These are phyloP conservation scores for Scenedesmus sp. DNA, from an alignment of 163 green algal species.

Conservation along the genomic window DNA sequence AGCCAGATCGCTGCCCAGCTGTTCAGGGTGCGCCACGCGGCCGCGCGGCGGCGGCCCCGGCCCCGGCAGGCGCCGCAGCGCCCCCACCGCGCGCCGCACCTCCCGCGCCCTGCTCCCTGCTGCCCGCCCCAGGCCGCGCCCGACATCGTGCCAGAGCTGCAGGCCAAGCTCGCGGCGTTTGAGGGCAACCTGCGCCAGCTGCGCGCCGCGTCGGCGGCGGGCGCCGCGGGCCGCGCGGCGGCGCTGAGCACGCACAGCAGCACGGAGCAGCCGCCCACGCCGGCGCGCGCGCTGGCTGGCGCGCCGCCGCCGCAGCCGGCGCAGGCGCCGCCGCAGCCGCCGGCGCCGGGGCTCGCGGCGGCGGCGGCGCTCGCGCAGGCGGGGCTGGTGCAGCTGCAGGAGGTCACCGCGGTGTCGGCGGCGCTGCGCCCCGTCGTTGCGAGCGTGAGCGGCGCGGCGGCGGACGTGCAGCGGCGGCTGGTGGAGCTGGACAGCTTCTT, in stretches of 20 bases:
- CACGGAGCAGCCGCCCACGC: conserved; percentile 3
- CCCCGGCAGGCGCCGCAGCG: too few species aligned
- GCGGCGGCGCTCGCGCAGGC: neutral
- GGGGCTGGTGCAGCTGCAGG: conserved; percentile 30
- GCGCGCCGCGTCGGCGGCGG: too few species aligned
- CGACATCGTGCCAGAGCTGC: neutral
- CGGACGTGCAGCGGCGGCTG: neutral
- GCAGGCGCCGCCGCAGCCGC: too few species aligned
- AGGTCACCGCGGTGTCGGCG: neutral
- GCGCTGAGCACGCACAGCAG: conserved; percentile 8
- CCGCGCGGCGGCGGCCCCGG: too few species aligned
- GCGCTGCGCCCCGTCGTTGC: neutral
- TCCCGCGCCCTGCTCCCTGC: too few species aligned
- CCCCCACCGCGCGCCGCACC: too few species aligned
- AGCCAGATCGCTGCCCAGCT: too few species aligned
- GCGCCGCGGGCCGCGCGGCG: neutral
- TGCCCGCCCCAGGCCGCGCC: too few species aligned
- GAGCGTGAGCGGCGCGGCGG: neutral
- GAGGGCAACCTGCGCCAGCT: neutral
- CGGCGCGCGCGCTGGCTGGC: neutral
- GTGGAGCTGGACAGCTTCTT: neutral
- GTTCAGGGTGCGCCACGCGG: too few species aligned
- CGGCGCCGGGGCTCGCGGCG: too few species aligned
- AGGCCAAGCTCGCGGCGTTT: conserved; percentile 1
- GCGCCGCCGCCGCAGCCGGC: too few species aligned